Evolutionary conservation across 805 yeast species (phyloP), one percentile per base, ranked within the genome.

Genomic region (Candida sanyiensis): DNA sequence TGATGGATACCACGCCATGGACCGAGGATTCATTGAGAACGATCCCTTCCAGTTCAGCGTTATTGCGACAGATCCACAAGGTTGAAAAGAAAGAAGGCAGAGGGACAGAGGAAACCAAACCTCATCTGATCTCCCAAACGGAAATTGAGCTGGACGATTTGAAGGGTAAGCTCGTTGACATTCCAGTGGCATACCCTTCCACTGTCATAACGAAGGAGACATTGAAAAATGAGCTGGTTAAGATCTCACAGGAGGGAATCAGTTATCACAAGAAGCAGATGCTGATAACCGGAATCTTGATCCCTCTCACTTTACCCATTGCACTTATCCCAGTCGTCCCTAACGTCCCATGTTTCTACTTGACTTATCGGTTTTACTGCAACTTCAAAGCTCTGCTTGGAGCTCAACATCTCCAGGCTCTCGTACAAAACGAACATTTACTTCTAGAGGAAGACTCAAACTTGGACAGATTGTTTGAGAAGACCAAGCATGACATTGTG

Each of bases 311-410:
- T 0, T 49, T 86, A 3, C 97, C 97, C 2, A 58, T 89, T 30
- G 88, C 86, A 0, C 50, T 87, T 30, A 54, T 90, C 0, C 97
- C 97, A 0, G 68, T 89, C n/a, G 58, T 88, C 3, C 97, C 97
- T 16, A 89, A 89, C 51, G 74, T 89, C 16, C 97, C 97, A 0
- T 96, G 96, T 0, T 83, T 90, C 54, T 90, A 87, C 52, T 61
- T 89, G 30, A 69, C 83, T 3, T 89, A 83, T 56, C 69, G 97
- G 44, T 69, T 83, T 15, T 89, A 87, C 63, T 86, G 96, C 56
- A 86, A 90, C 57, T 70, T 80, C 55, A 83, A 82, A 50, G 96
- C 96, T 0, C 65, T 72, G 44, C 57, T 74, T 29, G 96, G 96
- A 0, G 83, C 85, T 5, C 65, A 69, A 45, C 93, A 86, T 54